Conservation (phyloP, 2,329 filamentous ascomycete species). For the Colletotrichum orchidophilum region DNA sequence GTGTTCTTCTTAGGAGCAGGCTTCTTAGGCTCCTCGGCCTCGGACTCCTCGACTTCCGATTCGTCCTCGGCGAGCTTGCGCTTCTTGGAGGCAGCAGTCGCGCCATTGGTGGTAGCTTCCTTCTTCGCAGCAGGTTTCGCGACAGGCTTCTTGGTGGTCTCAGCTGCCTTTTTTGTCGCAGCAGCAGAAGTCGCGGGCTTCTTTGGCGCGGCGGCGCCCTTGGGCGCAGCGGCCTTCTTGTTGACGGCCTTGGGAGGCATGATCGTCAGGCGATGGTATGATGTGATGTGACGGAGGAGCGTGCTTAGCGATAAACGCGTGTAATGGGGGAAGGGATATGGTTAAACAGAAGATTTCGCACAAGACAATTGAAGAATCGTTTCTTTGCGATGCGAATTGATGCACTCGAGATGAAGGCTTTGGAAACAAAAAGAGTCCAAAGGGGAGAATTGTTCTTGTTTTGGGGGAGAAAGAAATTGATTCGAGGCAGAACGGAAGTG, state of each 20-base stretch:
- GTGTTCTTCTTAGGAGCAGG: conserved; percentile 34
- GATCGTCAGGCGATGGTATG: conserved; percentile 14
- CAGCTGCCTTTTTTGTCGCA: conserved; percentile 41
- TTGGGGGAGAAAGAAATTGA: conserved; percentile 14
- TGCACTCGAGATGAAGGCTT: not conserved
- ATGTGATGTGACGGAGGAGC: not conserved
- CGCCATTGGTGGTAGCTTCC: conserved; percentile 40
- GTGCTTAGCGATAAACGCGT: conserved; percentile 18
- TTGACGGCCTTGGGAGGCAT: conserved; percentile 39
- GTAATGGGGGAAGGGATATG: not conserved
- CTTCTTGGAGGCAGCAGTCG: conserved; percentile 33
- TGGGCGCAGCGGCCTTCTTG: conserved; percentile 40
- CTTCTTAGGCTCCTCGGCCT: conserved; percentile 9
- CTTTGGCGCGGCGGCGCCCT: conserved; percentile 39
- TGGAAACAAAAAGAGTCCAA: conserved; percentile 8
- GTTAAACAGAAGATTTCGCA: not conserved
- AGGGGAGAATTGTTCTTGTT: conserved; percentile 11
- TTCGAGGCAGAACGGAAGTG: conserved; percentile 18
- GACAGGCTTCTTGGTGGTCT: conserved; percentile 36
- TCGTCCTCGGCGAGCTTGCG: conserved; percentile 26
- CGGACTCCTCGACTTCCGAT: not conserved
- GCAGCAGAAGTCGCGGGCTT: conserved; percentile 35
- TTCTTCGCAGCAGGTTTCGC: conserved; percentile 37
- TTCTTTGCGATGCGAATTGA: conserved; percentile 10
- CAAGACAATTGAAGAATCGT: not conserved